Base-by-base conservation (phyloP, 805 yeast genomes). In the Zygotorulaspora sp. region DNA sequence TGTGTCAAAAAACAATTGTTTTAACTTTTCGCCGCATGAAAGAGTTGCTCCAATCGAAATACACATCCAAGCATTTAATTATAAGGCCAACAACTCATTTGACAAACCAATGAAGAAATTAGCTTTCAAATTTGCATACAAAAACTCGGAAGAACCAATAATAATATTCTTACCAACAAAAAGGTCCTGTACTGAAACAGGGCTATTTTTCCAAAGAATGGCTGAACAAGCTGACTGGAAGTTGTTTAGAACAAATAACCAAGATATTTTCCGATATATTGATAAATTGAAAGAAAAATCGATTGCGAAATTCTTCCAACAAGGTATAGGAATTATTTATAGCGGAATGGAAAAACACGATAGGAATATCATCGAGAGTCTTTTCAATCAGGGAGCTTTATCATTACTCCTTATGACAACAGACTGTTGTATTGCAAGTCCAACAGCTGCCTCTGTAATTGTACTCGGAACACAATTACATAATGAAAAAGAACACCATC, bases 401-500 rank as follows among this genome's bases (percentile, higher is more conserved):
- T 61, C 72, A 4, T 62, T 80, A 6, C 41, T 88, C n/a, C 42
- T 89, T 13, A 80, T 80, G 0, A 66, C 88, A 0, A 70, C 71
- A 37, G 89, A 80, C 2, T 68, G 77, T 2, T 68, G 78, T 25
- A 46, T 57, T 29, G 67, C 62, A 45, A 58, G 61, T 6, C 86
- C 89, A 0, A 27, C 58, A 1, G 77, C 86, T 0, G 63, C 69
- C 27, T 58, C 68, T 32, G 83, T 83, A 2, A 59, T 83, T 18
- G 68, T 90, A 4, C 55, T 81, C 40, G 85, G 94, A 9, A 87
- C 96, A 0, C 80, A 77, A 49, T 67, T 61, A 13, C 82, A 67
- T 52, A 92, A 85, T 30, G 90, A 85, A 0, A 73, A 69, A 34
- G 95, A 84, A 47, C 85, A 80, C 49, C 63, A 89, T 21, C 75